A percentile compares a stretch with the other conserved stretches of the same genome.
phyloP scores from a whole-genome alignment of 305 asterid genomes.

The Ilex paraguariensis region DNA sequence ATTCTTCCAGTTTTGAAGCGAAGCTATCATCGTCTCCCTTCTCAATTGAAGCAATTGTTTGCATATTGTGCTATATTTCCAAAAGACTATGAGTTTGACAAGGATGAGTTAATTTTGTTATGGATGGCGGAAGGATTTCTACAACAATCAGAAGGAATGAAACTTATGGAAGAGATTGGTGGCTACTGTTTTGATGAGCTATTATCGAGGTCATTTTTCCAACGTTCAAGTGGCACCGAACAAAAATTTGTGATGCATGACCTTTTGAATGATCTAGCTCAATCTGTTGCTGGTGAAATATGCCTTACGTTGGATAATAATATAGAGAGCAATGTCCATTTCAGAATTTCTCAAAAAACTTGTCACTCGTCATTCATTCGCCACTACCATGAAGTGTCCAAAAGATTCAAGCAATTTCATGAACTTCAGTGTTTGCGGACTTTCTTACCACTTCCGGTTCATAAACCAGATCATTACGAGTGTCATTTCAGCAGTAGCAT shows the following conservation, averaged over 20 bases:
- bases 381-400: slow-evolving; percentile 42
- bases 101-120: too few species aligned
- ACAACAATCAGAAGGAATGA: too few species aligned
- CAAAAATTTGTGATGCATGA: too few species aligned
- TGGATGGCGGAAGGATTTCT: too few species aligned
- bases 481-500: slow-evolving; percentile 51
- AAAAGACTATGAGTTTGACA: too few species aligned
- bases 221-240: too few species aligned
- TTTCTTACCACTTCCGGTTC: slow-evolving; percentile 57
- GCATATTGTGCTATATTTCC: too few species aligned
- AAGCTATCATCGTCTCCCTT: slow-evolving; percentile 28
- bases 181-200: too few species aligned
- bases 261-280: slow-evolving; percentile 55
- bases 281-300: slow-evolving; percentile 57
- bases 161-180: too few species aligned
- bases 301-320: slow-evolving; percentile 32
- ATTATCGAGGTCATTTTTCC: not conserved
- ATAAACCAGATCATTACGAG: slow-evolving; percentile 39
- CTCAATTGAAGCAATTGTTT: too few species aligned
- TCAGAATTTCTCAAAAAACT: too few species aligned
- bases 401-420: not conserved
- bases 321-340: too few species aligned
- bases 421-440: slow-evolving; percentile 34
- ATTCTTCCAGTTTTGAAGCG: slow-evolving; percentile 37
- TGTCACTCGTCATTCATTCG: slow-evolving; percentile 16